Conservation (phyloP, 176 grass and related monocot genomes). For the Eleusine indica region DNA sequence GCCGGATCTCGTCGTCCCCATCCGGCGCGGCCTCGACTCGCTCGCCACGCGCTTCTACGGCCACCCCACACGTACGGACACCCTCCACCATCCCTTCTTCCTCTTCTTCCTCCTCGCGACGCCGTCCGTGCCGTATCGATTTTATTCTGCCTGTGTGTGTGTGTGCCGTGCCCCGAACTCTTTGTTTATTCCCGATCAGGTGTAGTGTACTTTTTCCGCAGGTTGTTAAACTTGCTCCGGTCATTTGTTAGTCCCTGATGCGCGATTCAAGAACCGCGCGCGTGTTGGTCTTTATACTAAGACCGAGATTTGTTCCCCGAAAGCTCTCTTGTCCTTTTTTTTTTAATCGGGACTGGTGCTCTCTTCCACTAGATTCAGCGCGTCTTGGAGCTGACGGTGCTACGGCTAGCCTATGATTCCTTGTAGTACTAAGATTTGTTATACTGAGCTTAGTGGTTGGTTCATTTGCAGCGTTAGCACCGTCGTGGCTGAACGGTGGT, state of each 20-base stretch:
- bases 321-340: background rate
- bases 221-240: constrained; percentile 40
- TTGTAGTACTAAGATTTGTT: background rate
- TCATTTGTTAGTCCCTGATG: constrained; percentile 53
- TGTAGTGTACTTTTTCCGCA: constrained; percentile 53
- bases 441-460: background rate
- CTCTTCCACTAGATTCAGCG: background rate
- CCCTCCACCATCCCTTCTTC: background rate
- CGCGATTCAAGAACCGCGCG: constrained; percentile 38
- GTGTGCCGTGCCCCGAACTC: background rate
- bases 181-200: constrained; percentile 57
- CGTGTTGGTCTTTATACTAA: background rate
- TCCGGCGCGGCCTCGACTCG: constrained; percentile 71
- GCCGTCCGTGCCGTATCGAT: constrained; percentile 10
- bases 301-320: constrained; percentile 19
- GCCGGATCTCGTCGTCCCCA: constrained; percentile 64
- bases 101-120: background rate
- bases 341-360: constrained; percentile 30
- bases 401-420: background rate
- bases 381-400: background rate
- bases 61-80: constrained; percentile 44
- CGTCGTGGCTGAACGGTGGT: background rate
- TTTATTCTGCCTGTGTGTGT: background rate
- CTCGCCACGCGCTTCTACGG: constrained; percentile 70
- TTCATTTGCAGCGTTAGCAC: background rate